A percentile compares a stretch with the other conserved stretches of the same genome.
Evolutionary conservation across 2,329 filamentous ascomycete species (phyloP).

Genomic region (Colletotrichum incanum): DNA sequence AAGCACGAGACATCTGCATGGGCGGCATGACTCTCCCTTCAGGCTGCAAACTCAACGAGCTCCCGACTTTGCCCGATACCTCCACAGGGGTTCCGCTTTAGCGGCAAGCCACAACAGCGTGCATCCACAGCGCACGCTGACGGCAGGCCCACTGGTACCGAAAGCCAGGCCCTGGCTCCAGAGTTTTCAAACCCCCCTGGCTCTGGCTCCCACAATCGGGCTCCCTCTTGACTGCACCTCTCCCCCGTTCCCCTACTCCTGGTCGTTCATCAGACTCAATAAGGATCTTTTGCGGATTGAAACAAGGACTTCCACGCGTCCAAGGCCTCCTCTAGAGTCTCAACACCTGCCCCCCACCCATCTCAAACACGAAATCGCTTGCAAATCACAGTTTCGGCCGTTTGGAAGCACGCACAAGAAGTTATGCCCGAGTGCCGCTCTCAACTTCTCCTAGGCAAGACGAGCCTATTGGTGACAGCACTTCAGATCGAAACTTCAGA

Average conservation of each 20-base stretch:
- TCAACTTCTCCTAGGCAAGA: conserved; percentile 9
- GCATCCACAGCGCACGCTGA: conserved; percentile 33
- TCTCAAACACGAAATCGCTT: conserved; percentile 39
- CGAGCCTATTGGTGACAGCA: conserved; percentile 16
- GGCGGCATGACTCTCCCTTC: conserved; percentile 40
- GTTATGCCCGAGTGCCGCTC: conserved; percentile 23
- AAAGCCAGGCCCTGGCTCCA: conserved; percentile 38
- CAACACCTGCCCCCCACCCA: conserved; percentile 30
- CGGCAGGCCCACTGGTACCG: conserved; percentile 35
- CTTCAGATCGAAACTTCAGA: conserved; percentile 35
- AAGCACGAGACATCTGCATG: conserved; percentile 32
- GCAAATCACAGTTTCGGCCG: conserved; percentile 34
- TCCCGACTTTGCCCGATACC: conserved; percentile 42
- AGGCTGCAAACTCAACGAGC: conserved; percentile 30
- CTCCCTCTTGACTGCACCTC: conserved; percentile 34
- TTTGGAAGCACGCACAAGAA: conserved; percentile 33
- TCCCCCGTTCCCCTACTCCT: conserved; percentile 15
- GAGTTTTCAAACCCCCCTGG: conserved; percentile 31
- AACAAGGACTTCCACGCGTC: conserved; percentile 40
- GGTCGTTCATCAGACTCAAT: conserved; percentile 22
- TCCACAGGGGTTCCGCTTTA: conserved; percentile 38
- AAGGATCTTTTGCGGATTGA: conserved; percentile 35
- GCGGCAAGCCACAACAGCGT: conserved; percentile 35
- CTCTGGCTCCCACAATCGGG: conserved; percentile 11
- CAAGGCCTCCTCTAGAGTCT: conserved; percentile 9